Percentiles rank a stretch among this genome's conserved stretches.
phyloP scores from a whole-genome alignment of 2,329 filamentous ascomycete genomes.

The Ophiosphaerella korrae region DNA sequence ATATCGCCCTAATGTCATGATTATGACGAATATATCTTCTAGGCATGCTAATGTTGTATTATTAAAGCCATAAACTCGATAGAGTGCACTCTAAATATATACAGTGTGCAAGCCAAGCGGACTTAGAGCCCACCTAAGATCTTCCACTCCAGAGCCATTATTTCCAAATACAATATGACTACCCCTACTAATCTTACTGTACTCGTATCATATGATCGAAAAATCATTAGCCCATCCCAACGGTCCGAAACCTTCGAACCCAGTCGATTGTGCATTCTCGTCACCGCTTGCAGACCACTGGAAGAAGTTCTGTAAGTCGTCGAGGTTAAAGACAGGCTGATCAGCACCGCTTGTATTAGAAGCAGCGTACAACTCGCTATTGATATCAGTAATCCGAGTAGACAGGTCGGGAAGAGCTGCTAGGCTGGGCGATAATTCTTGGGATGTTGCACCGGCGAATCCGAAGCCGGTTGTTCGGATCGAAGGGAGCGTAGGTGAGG shows the following conservation, averaged over 20 bases:
- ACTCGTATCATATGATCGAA: conserved; percentile 24
- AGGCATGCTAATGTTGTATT: no score
- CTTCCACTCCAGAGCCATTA: no score
- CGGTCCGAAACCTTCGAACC: conserved; percentile 36
- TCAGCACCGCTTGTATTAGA: conserved; percentile 19
- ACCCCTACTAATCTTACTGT: no score
- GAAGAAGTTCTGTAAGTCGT: conserved; percentile 42
- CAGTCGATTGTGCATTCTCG: conserved; percentile 34
- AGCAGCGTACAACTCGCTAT: conserved; percentile 14
- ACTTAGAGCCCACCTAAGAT: no score
- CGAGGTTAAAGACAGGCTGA: conserved; percentile 38
- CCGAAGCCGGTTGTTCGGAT: conserved; percentile 11
- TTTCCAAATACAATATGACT: no score
- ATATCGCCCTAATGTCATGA: no score
- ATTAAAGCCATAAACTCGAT: no score
- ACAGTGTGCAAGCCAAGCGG: no score
- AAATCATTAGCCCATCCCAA: conserved; percentile 39
- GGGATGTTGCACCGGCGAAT: background rate
- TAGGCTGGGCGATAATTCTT: conserved; percentile 1
- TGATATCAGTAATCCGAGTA: conserved; percentile 15
- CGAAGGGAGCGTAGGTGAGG: conserved; percentile 14
- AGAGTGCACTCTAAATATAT: no score
- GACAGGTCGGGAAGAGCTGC: conserved; percentile 14
- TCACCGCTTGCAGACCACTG: conserved; percentile 34
- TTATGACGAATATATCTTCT: no score